Base-by-base conservation (phyloP, 2,329 filamentous ascomycete species). In the Capronia coronata region DNA sequence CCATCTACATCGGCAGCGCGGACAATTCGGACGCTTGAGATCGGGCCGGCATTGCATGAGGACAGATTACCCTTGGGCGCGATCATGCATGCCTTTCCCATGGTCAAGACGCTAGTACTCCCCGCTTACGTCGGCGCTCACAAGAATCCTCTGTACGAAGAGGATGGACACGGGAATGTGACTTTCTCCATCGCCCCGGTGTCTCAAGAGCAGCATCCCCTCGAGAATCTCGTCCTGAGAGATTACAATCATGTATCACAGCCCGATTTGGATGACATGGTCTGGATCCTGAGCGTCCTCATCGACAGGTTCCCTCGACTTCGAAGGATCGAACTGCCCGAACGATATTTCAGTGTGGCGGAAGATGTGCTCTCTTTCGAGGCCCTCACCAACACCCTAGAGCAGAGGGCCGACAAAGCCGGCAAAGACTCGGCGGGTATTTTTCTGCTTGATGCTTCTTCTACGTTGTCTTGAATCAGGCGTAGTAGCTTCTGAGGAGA, bases 251-350 rank as follows among this genome's bases (percentile, higher is more conserved):
- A 39, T 9, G 14, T 35, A 4, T 21, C 37, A 40, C 7, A 39
- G 16, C 16, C 44, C 9, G 34, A 39, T 19, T 21, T 29, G n/a
- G 38, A 29, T 7, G 34, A 35, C 6, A 19, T 30, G 13, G 22
- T 21, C 11, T 22, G 29, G 19, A 25, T 29, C 21, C 18, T 46
- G 22, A 40, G n/a, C 18, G n/a, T 30, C 21, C 39, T 35, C 16
- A 38, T 46, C 23, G 43, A 41, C 16, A 44, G 29, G 43, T 43
- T 51, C n/a, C 46, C 51, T 13, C 27, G 27, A 30, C 39, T 53
- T 14, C 43, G 49, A 32, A 34, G 51, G 41, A 44, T 49, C 2
- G 41, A 52, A 18, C 30, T 54, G 9, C 35, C 43, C 21, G 10
- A 46, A 13, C 39, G 10, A 1, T 37, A n/a, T 14, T 21, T 40